Evolutionary conservation across 2,329 filamentous ascomycete genomes (phyloP), one percentile per base, ranked within the genome.

Genomic region (Waltergamsia citrina): DNA sequence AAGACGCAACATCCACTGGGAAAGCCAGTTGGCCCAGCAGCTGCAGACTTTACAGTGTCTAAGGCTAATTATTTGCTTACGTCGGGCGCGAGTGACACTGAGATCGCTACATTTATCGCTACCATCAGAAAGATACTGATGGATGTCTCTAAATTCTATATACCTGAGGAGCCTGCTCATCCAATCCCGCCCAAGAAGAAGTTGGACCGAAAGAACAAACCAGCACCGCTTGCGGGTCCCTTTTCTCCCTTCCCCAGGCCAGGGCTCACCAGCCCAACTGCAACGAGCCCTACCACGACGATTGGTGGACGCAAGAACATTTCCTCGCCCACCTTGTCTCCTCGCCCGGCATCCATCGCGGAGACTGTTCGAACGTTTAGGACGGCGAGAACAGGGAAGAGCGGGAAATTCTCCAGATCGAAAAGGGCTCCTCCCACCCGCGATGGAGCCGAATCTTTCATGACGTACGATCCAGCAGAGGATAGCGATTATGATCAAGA

Each of bases 11-110:
- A 18, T 21, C 32, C 32, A 6, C 21, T 34, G 16, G 25, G 30
- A 14, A 33, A 36, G 19, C 34, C 34, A 10, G 26, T 22, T 16
- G 28, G 34, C 18, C 39, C 45, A 9, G 40, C 49, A 6, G 44
- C 44, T 11, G 44, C 44, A n/a, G 51, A 52, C 20, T 42, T 52
- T 6, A 53, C 57, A 0, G 61, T 71, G 18, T 63, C 67, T 1
- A 67, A 67, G 36, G 70, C 69, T 27, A 72, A 78, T 47, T 75
- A 70, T 42, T 56, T 77, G 8, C 59, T 80, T 17, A 66, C 71
- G 0, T 70, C 68, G 3, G 63, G 61, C 2, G 74, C 75, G 4
- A 69, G 60, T 7, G 64, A 69, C 11, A 46, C 57, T 4, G 74
- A 79, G 42, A 67, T 76, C 22, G 57, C 65, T 0, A 63, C 56